These are phyloP conservation scores for Colletotrichum siamense DNA, from an alignment of 2,329 filamentous ascomycete species.

Conservation along the genomic window DNA sequence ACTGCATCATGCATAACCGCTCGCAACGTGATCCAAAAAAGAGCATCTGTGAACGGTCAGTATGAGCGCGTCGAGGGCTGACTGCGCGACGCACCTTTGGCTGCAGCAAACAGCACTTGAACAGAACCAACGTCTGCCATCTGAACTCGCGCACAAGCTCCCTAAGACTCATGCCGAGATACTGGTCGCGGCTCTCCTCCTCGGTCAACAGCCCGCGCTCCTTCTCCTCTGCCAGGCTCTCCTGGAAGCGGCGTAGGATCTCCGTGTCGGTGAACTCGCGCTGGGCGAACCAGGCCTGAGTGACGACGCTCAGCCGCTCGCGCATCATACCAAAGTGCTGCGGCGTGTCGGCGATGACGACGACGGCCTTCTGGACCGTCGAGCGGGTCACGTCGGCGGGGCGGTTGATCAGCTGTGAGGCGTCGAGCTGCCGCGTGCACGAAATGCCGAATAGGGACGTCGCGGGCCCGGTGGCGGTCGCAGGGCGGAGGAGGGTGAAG, in stretches of 20 bases:
- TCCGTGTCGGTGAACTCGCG: constrained; percentile 90
- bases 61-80: not conserved
- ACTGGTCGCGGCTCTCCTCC: constrained; percentile 81
- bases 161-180: constrained; percentile 85
- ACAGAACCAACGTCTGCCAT: constrained; percentile 89
- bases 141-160: constrained; percentile 95
- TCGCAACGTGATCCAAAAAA: constrained; percentile 99
- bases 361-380: constrained; percentile 97
- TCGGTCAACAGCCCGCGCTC: constrained; percentile 61
- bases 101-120: constrained; percentile 93
- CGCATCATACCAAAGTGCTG: constrained; percentile 90
- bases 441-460: constrained; percentile 95
- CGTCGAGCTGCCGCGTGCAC: constrained; percentile 90
- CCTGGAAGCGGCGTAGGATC: constrained; percentile 89
- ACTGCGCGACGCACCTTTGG: constrained; percentile 72
- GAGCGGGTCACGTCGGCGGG: constrained; percentile 93
- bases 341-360: constrained; percentile 91
- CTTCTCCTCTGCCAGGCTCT: constrained; percentile 78
- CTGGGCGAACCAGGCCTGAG: constrained; percentile 95
- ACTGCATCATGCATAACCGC: constrained; percentile 96
- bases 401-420: constrained; percentile 76
- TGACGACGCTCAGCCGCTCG: constrained; percentile 88
- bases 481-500: constrained; percentile 83
- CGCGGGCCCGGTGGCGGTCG: constrained; percentile 57
- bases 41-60: constrained; percentile 72